A percentile compares a stretch with the other conserved stretches of the same genome.
phyloP scores from a whole-genome alignment of 305 asterid genomes.

The Fraxinus albicans region DNA sequence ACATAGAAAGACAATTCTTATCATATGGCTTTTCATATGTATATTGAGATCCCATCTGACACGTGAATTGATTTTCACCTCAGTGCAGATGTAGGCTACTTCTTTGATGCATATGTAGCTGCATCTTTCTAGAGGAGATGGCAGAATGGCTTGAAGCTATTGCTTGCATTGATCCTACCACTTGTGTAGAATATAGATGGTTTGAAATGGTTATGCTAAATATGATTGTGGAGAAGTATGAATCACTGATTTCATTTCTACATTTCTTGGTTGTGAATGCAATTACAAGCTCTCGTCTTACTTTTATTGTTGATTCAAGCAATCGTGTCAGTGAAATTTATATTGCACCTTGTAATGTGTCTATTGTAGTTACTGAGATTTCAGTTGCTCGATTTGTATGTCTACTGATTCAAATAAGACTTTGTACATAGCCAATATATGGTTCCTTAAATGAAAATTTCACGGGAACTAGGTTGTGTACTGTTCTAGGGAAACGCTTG shows the following conservation, averaged over 20 bases:
- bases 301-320: not conserved
- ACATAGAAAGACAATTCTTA: not conserved
- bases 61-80: not conserved
- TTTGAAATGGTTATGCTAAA: not conserved
- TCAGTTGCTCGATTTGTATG: not conserved
- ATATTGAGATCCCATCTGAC: not conserved
- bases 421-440: not conserved
- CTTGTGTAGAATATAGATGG: not conserved
- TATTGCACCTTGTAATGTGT: not conserved
- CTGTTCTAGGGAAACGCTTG: not conserved
- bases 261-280: not conserved
- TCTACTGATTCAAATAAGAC: not conserved
- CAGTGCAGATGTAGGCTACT: not conserved
- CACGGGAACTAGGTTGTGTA: not conserved
- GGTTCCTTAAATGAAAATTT: not conserved
- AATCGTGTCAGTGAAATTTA: not conserved
- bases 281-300: not conserved
- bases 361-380: not conserved
- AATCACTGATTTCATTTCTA: not conserved
- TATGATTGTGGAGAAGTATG: not conserved
- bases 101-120: not conserved
- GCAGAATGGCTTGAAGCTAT: not conserved
- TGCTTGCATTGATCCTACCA: not conserved
- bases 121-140: not conserved
- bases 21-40: not conserved